Evolutionary conservation across 1,284 basidiomycete species (phyloP).

Genomic region (Coniophora puteana): DNA sequence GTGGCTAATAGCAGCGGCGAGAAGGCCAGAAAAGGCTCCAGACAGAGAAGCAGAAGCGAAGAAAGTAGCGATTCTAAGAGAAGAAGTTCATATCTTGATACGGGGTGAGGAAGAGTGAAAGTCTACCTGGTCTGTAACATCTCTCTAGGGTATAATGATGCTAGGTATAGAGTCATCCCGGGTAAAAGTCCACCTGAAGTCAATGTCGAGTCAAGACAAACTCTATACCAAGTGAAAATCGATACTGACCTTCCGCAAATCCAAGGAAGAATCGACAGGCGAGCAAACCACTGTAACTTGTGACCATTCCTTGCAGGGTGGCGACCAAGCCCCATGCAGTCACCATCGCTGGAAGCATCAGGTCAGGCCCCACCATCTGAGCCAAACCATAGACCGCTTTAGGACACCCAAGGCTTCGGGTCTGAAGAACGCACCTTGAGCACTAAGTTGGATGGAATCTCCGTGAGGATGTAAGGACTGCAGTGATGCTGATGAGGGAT

Average conservation of each 20-base stretch:
- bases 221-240: conserved; percentile 49
- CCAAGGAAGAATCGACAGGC: conserved; percentile 59
- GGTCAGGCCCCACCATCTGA: conserved; percentile 48
- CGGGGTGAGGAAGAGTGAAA: conserved; percentile 30
- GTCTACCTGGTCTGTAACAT: conserved; percentile 47
- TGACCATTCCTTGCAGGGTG: conserved; percentile 49
- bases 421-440: conserved; percentile 37
- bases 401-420: too few relatives aligned
- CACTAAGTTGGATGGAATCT: conserved; percentile 57
- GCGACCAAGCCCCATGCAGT: conserved; percentile 52
- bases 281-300: conserved; percentile 48
- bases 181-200: conserved; percentile 55
- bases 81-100: conserved; percentile 18
- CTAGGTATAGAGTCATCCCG: conserved; percentile 51
- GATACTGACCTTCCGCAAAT: conserved; percentile 42
- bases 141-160: conserved; percentile 49
- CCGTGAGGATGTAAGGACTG: conserved; percentile 51
- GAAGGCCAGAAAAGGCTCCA: conserved; percentile 61
- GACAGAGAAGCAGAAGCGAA: conserved; percentile 58
- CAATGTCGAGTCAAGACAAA: neutral
- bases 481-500: too few relatives aligned
- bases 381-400: conserved; percentile 12
- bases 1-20: conserved; percentile 53
- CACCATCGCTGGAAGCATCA: conserved; percentile 48
- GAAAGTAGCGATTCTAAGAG: conserved; percentile 48